phyloP scores from a whole-genome alignment of 441 rosid genomes.

The Croton setiger region DNA sequence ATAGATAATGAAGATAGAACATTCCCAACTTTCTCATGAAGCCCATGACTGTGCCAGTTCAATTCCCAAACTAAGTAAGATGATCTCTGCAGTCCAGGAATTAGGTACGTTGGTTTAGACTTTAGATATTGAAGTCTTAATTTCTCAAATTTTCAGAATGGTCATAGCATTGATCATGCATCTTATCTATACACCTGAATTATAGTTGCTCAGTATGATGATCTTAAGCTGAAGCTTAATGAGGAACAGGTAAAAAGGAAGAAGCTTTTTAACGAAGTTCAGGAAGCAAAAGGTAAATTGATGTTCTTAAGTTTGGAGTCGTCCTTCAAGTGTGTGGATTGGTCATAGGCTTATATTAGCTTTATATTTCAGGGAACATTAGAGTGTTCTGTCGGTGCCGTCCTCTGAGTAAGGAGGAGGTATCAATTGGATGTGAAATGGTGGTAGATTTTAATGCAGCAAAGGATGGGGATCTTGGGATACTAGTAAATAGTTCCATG shows the following conservation, averaged over 20 bases:
- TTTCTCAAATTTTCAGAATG: no score
- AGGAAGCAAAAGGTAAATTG: constrained; percentile 61
- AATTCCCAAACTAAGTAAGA: constrained; percentile 55
- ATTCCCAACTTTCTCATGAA: constrained; percentile 56
- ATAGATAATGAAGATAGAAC: constrained; percentile 73
- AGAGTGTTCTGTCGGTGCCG: constrained; percentile 86
- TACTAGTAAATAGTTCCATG: constrained; percentile 41
- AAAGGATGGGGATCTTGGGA: constrained; percentile 75
- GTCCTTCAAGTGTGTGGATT: not conserved
- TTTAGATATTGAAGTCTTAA: no score
- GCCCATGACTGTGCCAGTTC: constrained; percentile 67
- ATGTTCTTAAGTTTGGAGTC: not conserved
- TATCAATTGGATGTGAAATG: constrained; percentile 40
- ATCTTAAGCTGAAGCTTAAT: constrained; percentile 57
- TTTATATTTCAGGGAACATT: constrained; percentile 50
- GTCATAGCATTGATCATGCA: not conserved
- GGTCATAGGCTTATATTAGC: not conserved
- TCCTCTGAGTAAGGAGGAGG: constrained; percentile 61
- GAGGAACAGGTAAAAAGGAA: constrained; percentile 74
- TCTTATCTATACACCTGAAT: not conserved
- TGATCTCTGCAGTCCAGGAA: constrained; percentile 68
- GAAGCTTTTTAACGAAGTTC: constrained; percentile 71
- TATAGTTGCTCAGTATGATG: constrained; percentile 67
- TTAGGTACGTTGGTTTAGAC: constrained; percentile 42
- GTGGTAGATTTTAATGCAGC: constrained; percentile 62